phyloP scores from a whole-genome alignment of 2,329 filamentous ascomycete genomes.

The Biscogniauxia marginata region DNA sequence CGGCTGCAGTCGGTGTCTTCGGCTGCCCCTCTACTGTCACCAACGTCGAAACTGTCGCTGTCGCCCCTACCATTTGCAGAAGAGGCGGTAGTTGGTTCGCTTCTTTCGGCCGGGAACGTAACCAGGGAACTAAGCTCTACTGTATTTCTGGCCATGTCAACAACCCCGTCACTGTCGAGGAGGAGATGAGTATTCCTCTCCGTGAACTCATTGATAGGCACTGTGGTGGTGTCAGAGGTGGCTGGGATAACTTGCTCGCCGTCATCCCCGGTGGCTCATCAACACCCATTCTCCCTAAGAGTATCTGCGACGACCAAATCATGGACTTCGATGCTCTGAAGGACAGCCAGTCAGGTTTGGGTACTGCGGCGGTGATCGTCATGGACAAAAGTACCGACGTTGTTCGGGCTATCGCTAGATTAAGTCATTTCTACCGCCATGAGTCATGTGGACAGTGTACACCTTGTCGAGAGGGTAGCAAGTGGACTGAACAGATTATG shows the following conservation, averaged over 20 bases:
- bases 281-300: slow-evolving; percentile 90
- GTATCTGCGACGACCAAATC: slow-evolving; percentile 86
- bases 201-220: slow-evolving; percentile 97
- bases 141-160: slow-evolving; percentile 99
- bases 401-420: slow-evolving; percentile 86
- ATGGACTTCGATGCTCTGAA: slow-evolving; percentile 99
- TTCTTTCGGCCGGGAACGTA: slow-evolving; percentile 89
- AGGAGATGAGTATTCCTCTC: slow-evolving; percentile 98
- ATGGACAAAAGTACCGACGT: slow-evolving; percentile 99
- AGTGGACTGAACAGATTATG: slow-evolving; percentile 99
- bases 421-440: slow-evolving; percentile 97
- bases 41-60: slow-evolving; percentile 96
- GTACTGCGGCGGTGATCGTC: slow-evolving; percentile 95
- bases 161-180: slow-evolving; percentile 95
- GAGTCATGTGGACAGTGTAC: slow-evolving; percentile 99
- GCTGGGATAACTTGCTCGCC: slow-evolving; percentile 96
- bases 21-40: slow-evolving; percentile 97
- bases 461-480: slow-evolving; percentile 97
- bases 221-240: slow-evolving; percentile 92
- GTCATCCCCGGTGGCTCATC: slow-evolving; percentile 96
- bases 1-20: slow-evolving; percentile 93
- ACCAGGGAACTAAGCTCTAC: slow-evolving; percentile 96
- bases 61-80: slow-evolving; percentile 92
- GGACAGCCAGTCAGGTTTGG: slow-evolving; percentile 95
- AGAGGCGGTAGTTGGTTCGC: slow-evolving; percentile 93